Percentiles rank a stretch among this genome's conserved stretches.
Conservation (phyloP, 2,329 filamentous ascomycete genomes). For the Paecilomyces formosus region DNA sequence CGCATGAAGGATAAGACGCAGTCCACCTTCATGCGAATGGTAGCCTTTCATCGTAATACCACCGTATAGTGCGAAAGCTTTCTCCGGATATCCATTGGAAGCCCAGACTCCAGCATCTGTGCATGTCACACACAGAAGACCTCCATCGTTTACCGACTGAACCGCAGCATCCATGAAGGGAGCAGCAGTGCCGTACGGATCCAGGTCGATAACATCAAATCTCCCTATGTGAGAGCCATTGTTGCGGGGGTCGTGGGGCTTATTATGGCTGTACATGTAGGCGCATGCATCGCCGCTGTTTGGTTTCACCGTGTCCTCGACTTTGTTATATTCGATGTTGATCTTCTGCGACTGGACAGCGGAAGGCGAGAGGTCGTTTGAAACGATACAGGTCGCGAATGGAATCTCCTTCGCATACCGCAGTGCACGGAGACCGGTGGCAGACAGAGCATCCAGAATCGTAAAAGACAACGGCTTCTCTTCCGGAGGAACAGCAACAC, state of each 20-base stretch:
- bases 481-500: conserved; percentile 14
- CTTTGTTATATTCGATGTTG: conserved; percentile 77
- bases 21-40: conserved; percentile 80
- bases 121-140: conserved; percentile 88
- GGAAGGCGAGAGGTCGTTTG: conserved; percentile 76
- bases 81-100: conserved; percentile 88
- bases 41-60: conserved; percentile 78
- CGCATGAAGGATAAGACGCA: conserved; percentile 77
- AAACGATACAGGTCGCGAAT: conserved; percentile 70
- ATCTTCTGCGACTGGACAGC: conserved; percentile 74
- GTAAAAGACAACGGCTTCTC: conserved; percentile 51
- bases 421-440: conserved; percentile 82
- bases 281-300: conserved; percentile 76
- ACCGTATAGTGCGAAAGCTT: conserved; percentile 88
- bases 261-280: conserved; percentile 77
- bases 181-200: conserved; percentile 90
- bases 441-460: conserved; percentile 92
- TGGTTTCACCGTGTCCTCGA: conserved; percentile 63
- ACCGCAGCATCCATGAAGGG: conserved; percentile 88
- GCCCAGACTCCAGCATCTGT: conserved; percentile 95
- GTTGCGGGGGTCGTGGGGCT: conserved; percentile 30
- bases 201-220: conserved; percentile 93
- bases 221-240: conserved; percentile 38
- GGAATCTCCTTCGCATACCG: conserved; percentile 90
- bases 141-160: conserved; percentile 79